Base-by-base conservation (phyloP, 2,329 filamentous ascomycete species). In the Xylariaceae sp. region DNA sequence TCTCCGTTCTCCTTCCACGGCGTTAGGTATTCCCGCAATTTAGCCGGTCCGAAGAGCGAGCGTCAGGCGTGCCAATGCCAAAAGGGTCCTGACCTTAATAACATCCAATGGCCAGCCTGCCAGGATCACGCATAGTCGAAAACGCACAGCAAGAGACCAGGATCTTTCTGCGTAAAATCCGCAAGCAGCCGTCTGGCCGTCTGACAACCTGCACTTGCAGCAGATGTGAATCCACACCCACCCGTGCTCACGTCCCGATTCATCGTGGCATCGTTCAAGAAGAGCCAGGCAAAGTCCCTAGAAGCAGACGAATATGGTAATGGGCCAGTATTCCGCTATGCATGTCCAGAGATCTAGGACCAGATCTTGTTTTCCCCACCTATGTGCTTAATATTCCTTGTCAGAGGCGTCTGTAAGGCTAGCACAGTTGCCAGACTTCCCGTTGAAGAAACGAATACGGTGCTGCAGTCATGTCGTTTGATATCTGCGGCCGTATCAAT, bases 141-240 rank as follows among this genome's bases (percentile, higher is more conserved):
- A 37, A 14, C 14, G 12, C 32, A 37, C 32, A 37, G 12, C 6
- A 10, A 26, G 52, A 51, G 48, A 53, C 53, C 55, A 50, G 57
- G 54, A 40, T 53, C 23, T 46, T 37, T 59, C 23, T 44, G 47
- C 29, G 37, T 37, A 21, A 45, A 53, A 63, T 53, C 55, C 56
- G 61, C 61, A 61, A 50, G 40, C 49, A 57, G 37, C 61, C 53
- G 37, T 44, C 48, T 20, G 52, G n/a, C 60, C 53, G 60, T 44
- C 48, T 20, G 52, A 56, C 58, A 61, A 48, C 53, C 41, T 56
- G 26, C 21, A 49, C 53, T 26, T 59, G 53, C 60, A 58, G 53
- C 60, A 58, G 47, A 44, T 41, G 16, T 37, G 48, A 12, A 41
- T 20, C 43, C 32, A 45, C 48, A 54, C 40, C 6, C 40, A 29